phyloP scores from a whole-genome alignment of 176 grass and related monocot species.

The Panicum miliaceum region DNA sequence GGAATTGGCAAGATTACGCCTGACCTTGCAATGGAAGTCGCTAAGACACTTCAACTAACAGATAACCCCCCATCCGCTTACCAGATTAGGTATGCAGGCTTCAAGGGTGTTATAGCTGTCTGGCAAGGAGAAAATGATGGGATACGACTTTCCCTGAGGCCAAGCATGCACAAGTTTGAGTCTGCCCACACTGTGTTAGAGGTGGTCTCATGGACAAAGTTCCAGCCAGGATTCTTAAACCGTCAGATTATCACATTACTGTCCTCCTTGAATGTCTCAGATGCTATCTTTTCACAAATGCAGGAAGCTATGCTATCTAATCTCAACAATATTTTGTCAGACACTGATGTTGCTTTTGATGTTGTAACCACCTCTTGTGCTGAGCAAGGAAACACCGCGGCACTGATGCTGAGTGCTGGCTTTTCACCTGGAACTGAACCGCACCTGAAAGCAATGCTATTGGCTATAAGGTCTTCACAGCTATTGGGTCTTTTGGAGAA shows the following conservation, averaged over 20 bases:
- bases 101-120: constrained; percentile 81
- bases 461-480: constrained; percentile 78
- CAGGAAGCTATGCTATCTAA: constrained; percentile 73
- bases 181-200: constrained; percentile 75
- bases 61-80: constrained; percentile 83
- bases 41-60: constrained; percentile 56
- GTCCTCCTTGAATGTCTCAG: constrained; percentile 68
- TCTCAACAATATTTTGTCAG: constrained; percentile 65
- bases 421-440: constrained; percentile 78
- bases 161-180: constrained; percentile 86
- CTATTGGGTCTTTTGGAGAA: constrained; percentile 69
- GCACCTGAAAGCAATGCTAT: constrained; percentile 77
- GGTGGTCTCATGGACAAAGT: constrained; percentile 83
- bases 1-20: constrained; percentile 82
- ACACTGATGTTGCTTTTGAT: constrained; percentile 73
- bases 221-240: constrained; percentile 87
- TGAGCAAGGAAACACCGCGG: constrained; percentile 72
- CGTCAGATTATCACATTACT: constrained; percentile 86
- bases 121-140: constrained; percentile 62
- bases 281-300: constrained; percentile 66
- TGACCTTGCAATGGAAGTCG: constrained; percentile 78
- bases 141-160: constrained; percentile 62
- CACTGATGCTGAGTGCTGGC: constrained; percentile 83
- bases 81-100: constrained; percentile 89
- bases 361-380: constrained; percentile 75